These are phyloP conservation scores for Cadophora gregata DNA, from an alignment of 2,329 filamentous ascomycete genomes.

Conservation along the genomic window DNA sequence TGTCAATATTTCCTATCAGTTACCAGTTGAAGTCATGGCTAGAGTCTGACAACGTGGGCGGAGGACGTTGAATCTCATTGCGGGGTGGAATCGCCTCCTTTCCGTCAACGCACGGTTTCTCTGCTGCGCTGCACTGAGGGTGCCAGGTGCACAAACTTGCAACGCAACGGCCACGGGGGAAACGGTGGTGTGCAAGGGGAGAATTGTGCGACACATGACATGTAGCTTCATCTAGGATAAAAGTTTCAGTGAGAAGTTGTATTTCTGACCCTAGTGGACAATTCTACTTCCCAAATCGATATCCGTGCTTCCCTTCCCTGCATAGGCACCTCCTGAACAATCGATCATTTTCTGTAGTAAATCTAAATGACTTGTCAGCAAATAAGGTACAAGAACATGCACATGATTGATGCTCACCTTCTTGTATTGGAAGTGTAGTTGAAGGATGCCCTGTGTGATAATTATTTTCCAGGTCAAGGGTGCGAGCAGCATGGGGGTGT, in stretches of 20 bases:
- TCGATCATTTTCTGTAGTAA: slow-evolving; percentile 60
- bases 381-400: slow-evolving; percentile 18
- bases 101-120: slow-evolving; percentile 4
- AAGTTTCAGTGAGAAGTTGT: slow-evolving; percentile 35
- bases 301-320: slow-evolving; percentile 15
- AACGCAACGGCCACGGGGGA: slow-evolving; percentile 10
- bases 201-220: slow-evolving; percentile 33
- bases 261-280: slow-evolving; percentile 34
- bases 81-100: background rate
- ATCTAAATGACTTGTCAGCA: slow-evolving; percentile 48
- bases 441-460: slow-evolving; percentile 77
- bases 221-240: slow-evolving; percentile 33
- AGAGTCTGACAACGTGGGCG: slow-evolving; percentile 4
- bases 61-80: background rate
- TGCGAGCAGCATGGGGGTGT: background rate
- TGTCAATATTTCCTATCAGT: background rate
- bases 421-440: slow-evolving; percentile 98
- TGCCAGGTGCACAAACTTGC: slow-evolving; percentile 7
- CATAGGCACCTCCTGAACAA: slow-evolving; percentile 22
- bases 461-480: slow-evolving; percentile 43
- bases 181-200: slow-evolving; percentile 21
- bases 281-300: slow-evolving; percentile 33
- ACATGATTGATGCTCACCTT: slow-evolving; percentile 64
- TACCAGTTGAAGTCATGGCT: background rate
- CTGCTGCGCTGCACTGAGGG: slow-evolving; percentile 9